A percentile compares a stretch with the other conserved stretches of the same genome.
phyloP scores from a whole-genome alignment of 495 filamentous ascomycete genomes.

The Penicillium dipodomyicola region DNA sequence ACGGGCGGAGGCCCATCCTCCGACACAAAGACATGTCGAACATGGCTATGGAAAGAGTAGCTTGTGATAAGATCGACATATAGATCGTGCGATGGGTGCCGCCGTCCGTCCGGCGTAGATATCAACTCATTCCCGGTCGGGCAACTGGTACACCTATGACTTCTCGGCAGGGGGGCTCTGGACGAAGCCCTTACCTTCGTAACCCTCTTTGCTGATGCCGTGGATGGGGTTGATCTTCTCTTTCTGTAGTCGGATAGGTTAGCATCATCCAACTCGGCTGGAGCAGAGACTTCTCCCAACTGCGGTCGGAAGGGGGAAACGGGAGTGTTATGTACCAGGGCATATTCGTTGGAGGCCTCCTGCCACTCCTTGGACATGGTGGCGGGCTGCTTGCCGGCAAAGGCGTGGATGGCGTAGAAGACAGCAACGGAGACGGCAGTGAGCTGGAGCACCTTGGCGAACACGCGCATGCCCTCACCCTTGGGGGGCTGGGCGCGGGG shows the following conservation, averaged over 20 bases:
- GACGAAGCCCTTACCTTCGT: conserved; percentile 76
- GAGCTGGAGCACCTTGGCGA: conserved; percentile 65
- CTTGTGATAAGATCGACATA: conserved; percentile 1
- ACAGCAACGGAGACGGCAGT: conserved; percentile 57
- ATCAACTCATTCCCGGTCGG: conserved; percentile 30
- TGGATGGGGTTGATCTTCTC: conserved; percentile 87
- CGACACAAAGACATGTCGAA: conserved; percentile 9
- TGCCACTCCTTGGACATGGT: conserved; percentile 97
- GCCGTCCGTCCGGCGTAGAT: conserved; percentile 13
- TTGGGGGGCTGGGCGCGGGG: conserved; percentile 78
- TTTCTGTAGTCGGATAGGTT: conserved; percentile 47
- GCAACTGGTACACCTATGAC: conserved; percentile 30
- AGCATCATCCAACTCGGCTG: conserved; percentile 14
- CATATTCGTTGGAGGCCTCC: conserved; percentile 86
- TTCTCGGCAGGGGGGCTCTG: conserved; percentile 61
- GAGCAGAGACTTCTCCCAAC: conserved; percentile 11
- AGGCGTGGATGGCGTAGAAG: conserved; percentile 62
- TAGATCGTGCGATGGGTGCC: conserved; percentile 1
- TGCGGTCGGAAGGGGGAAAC: neutral
- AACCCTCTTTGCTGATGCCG: conserved; percentile 76
- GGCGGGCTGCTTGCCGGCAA: conserved; percentile 66
- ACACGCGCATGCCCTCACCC: conserved; percentile 74
- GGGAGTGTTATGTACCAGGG: conserved; percentile 61
- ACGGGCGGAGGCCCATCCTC: conserved; percentile 13
- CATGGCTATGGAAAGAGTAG: conserved; percentile 19